phyloP scores from a whole-genome alignment of 129 eudicot species.

The Saposhnikovia divaricata region DNA sequence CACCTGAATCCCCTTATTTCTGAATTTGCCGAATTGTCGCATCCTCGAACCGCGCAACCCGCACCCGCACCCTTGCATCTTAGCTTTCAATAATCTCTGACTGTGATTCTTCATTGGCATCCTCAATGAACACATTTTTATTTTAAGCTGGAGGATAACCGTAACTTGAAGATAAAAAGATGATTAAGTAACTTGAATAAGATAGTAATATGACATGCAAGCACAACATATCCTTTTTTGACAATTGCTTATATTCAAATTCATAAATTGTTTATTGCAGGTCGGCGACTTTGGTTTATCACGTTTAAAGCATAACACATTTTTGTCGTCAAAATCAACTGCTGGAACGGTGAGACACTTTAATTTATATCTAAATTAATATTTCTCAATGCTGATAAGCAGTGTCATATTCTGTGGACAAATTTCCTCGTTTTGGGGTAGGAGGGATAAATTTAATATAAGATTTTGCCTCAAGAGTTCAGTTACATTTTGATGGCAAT shows the following conservation, averaged over 20 bases:
- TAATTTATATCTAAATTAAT: neutral
- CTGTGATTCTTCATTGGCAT: neutral
- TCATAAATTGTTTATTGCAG: constrained; percentile 32
- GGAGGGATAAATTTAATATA: constrained; percentile 5
- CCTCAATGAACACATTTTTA: neutral
- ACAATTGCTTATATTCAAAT: neutral
- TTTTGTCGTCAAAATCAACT: constrained; percentile 95
- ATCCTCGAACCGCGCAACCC: too few species aligned
- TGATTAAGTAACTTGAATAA: neutral
- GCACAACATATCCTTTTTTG: neutral
- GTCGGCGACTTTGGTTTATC: constrained; percentile 96
- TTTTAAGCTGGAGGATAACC: neutral
- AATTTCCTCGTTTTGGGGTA: neutral
- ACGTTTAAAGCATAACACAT: constrained; percentile 93
- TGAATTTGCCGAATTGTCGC: too few species aligned
- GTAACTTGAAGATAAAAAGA: neutral
- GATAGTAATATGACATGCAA: neutral
- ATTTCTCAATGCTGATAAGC: neutral
- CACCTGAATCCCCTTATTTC: too few species aligned
- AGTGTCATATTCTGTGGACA: neutral
- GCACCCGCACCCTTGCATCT: too few species aligned
- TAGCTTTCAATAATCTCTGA: neutral
- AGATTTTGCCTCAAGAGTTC: neutral
- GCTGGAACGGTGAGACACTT: constrained; percentile 79
- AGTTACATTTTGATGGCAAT: neutral